Evolutionary conservation across 106 monocot genomes (phyloP).

Genomic region (Posidonia australis): DNA sequence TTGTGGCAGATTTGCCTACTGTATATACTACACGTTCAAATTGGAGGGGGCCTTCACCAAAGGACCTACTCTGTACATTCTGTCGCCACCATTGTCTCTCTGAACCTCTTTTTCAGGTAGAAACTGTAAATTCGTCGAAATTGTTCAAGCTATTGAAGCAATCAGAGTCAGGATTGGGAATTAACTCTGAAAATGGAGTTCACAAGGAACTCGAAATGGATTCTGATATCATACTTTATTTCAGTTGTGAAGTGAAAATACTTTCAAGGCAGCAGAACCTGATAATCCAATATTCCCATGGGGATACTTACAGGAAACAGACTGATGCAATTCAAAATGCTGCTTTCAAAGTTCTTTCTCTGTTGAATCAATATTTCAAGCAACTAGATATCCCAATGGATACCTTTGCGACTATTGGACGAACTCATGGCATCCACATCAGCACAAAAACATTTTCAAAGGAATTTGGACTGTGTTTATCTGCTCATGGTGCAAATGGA

Average conservation of each 20-base stretch:
- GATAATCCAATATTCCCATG: constrained; percentile 37
- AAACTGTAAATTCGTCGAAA: constrained; percentile 12
- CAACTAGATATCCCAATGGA: constrained; percentile 29
- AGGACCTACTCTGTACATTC: constrained; percentile 56
- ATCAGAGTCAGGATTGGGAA: constrained; percentile 1
- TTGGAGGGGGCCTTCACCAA: constrained; percentile 73
- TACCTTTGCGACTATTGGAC: constrained; percentile 26
- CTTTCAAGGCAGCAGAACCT: constrained; percentile 39
- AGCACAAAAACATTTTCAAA: constrained; percentile 21
- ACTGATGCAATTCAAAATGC: constrained; percentile 72
- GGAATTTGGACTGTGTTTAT: constrained; percentile 34
- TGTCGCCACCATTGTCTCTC: constrained; percentile 66
- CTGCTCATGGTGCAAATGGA: constrained; percentile 16
- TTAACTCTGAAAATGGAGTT: constrained; percentile 12
- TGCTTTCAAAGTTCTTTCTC: constrained; percentile 57
- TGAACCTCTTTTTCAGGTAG: constrained; percentile 55
- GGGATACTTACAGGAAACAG: constrained; percentile 50
- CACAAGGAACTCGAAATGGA: neutral
- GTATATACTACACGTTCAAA: constrained; percentile 50
- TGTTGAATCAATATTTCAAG: constrained; percentile 49
- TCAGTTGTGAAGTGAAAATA: constrained; percentile 70
- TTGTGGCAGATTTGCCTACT: constrained; percentile 64
- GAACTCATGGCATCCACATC: constrained; percentile 20
- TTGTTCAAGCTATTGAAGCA: constrained; percentile 3
- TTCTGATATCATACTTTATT: constrained; percentile 13